Base-by-base conservation (phyloP, 257 asterid species). In the Nyctanthes arbortristis region DNA sequence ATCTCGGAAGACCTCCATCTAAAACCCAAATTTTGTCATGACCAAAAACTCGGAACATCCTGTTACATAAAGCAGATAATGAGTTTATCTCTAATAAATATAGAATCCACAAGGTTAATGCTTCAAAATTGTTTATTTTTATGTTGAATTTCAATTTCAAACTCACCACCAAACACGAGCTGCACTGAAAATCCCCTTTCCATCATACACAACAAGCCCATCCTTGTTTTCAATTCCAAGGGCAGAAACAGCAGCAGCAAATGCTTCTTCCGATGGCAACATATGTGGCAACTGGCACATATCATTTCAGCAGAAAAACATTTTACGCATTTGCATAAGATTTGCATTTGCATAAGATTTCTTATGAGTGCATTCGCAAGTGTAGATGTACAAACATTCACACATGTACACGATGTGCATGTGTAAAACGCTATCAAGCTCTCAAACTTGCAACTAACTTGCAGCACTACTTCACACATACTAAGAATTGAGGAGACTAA, bases 151-250 rank as follows among this genome's bases (percentile, higher is more conserved):
- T 28, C 71, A 70, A 54, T 14, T 35, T 28, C 71, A 52, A 57
- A 62, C 97, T 81, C 78, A 91, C 99, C 99, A 94, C 99, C 99
- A 94, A 76, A 94, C 99, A 75, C 98, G 98, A 66, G 98, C 97
- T 10, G 99, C 97, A 68, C 99, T 89, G 81, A 94, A 94, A 64
- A 94, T 85, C 69, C 99, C 99, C 82, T 94, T 91, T 67, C 99
- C 99, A 67, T 94, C 99, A 78, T 94, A 94, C 47, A 94, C 98
- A 76, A 94, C 91, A 67, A 94, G 68, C 33, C 88, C 89, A 55
- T 91, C 96, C 82, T 85, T 91, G 81, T 94, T 94, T 72, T 89
- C 97, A 34, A 94, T 85, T 67, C 97, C 99, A 49, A 94, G 97
- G 25, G 99, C 93, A 55, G 99, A 94, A 75, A 83, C 97, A 77